Conservation (phyloP, 2,329 filamentous ascomycete species). For the Colletotrichum sp. region DNA sequence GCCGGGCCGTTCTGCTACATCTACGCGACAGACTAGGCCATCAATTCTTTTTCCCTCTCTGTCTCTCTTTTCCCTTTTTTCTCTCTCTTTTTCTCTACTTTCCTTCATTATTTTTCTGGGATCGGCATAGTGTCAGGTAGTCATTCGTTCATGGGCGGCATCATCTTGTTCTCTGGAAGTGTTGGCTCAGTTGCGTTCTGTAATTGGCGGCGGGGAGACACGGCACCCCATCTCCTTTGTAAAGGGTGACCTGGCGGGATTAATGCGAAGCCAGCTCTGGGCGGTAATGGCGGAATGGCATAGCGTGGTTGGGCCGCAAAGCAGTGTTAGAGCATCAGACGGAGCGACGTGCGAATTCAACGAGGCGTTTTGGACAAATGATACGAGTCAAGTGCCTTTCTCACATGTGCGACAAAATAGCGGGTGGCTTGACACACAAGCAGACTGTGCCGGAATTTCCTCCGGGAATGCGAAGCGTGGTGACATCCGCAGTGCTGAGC, state of each 20-base stretch:
- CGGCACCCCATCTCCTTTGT: neutral
- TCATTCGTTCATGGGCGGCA: neutral
- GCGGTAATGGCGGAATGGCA: neutral
- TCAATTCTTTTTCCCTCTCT: neutral
- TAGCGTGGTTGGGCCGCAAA: neutral
- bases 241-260: neutral
- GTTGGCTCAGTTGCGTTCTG: neutral
- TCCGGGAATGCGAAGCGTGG: neutral
- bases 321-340: neutral
- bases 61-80: neutral
- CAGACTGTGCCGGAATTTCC: neutral
- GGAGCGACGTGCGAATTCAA: neutral
- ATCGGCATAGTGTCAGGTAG: neutral
- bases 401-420: neutral
- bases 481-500: neutral
- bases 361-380: neutral
- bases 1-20: slow-evolving; percentile 50
- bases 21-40: slow-evolving; percentile 28
- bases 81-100: rapidly evolving
- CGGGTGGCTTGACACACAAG: neutral
- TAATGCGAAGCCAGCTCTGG: neutral
- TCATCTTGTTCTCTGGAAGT: neutral
- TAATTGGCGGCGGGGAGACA: neutral
- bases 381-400: neutral
- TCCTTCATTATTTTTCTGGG: neutral